A percentile compares a stretch with the other conserved stretches of the same genome.
These are phyloP conservation scores for Papiliotrema terrestris DNA, from an alignment of 1,284 basidiomycete genomes.

Conservation along the genomic window DNA sequence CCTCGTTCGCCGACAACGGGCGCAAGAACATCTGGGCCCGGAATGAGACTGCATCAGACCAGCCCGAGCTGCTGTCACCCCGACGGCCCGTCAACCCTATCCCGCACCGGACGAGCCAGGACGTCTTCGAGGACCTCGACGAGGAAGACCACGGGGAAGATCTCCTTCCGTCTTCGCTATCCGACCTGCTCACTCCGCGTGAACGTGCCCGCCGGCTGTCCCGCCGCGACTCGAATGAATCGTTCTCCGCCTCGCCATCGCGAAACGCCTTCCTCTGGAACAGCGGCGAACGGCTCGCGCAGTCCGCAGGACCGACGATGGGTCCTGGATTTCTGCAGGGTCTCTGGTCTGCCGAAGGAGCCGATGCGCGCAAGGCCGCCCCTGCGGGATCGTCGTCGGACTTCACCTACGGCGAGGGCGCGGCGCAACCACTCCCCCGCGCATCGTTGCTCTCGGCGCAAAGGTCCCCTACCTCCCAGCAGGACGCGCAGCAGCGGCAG, in stretches of 20 bases:
- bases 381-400: constrained; percentile 13
- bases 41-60: constrained; percentile 32
- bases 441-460: constrained; percentile 38
- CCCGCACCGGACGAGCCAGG: constrained; percentile 7
- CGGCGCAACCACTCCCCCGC: constrained; percentile 19
- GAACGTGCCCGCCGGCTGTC: constrained; percentile 75
- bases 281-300: constrained; percentile 37
- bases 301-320: constrained; percentile 44
- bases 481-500: neutral
- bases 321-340: constrained; percentile 43
- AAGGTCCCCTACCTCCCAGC: constrained; percentile 14
- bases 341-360: constrained; percentile 44
- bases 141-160: constrained; percentile 66
- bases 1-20: constrained; percentile 38
- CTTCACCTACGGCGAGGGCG: constrained; percentile 28
- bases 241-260: constrained; percentile 26
- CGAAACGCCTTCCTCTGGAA: constrained; percentile 16
- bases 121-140: constrained; percentile 24
- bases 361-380: constrained; percentile 32
- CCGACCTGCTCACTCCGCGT: constrained; percentile 80
- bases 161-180: constrained; percentile 77
- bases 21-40: constrained; percentile 41
- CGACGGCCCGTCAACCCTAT: constrained; percentile 22
- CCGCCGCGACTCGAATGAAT: constrained; percentile 50
- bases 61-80: constrained; percentile 33